Base-by-base conservation (phyloP, 495 filamentous ascomycete species). In the Penicillium atrosanguineum region DNA sequence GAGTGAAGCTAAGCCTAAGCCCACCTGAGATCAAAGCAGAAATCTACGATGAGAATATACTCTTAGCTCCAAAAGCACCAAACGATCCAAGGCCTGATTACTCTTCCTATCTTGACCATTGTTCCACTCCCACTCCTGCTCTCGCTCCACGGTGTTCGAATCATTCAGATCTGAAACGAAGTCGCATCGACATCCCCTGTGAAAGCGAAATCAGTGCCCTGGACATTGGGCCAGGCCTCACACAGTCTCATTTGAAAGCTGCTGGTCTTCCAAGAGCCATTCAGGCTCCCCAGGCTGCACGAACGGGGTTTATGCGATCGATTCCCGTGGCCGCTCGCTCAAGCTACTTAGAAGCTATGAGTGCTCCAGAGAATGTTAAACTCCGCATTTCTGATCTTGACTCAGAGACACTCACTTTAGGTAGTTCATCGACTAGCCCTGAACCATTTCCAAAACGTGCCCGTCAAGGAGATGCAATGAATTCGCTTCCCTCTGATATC, bases 121-220 rank as follows among this genome's bases (percentile, higher is more conserved):
- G n/a, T 14, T 5, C 15, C 21, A 15, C 20, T 26, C n/a, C 39
- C 6, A 7, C 20, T 15, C 16, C 16, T 3, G n/a, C 20, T 11
- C 14, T 28, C 7, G 20, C 19, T 44, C 4, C 14, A 16, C 15
- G 39, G 25, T 3, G 20, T 26, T 6, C 18, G 19, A 12, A 26
- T 11, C n/a, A 9, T 18, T 7, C 38, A 40, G n/a, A 4, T 7
- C 38, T 7, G n/a, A 19, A 14, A 11, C 38, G 6, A 6, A 40
- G 12, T 5, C 38, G 38, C 38, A 7, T 14, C 19, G 0, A 44
- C 15, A 8, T 18, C 19, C 51, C 20, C 36, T 62, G 62, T 37
- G 65, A 70, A 15, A 67, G 65, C 29, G 64, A 72, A 7, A 68
- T 72, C 55, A 68, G 61, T 23, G 41, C 58, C 7, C 56, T 72